Percentiles rank a stretch among this genome's conserved stretches.
Evolutionary conservation across 2,329 filamentous ascomycete species (phyloP).

Genomic region (Aspergillus flavus): DNA sequence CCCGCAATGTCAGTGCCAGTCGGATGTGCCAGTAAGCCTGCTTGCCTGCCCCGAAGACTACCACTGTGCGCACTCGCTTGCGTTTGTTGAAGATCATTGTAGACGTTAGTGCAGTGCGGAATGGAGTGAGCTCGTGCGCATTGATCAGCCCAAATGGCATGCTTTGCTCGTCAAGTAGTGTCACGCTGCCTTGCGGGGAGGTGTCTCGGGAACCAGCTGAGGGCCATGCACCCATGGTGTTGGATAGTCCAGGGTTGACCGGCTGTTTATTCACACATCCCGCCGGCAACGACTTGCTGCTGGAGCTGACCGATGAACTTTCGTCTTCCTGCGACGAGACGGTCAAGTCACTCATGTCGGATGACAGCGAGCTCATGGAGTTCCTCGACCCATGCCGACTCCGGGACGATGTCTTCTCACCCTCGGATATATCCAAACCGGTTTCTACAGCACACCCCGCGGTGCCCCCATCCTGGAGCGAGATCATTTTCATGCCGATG

Average conservation of each 20-base stretch:
- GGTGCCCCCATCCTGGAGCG: conserved; percentile 45
- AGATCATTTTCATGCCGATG: conserved; percentile 68
- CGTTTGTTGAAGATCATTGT: conserved; percentile 67
- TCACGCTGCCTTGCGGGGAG: conserved; percentile 60
- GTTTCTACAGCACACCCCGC: conserved; percentile 39
- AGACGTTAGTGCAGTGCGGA: conserved; percentile 65
- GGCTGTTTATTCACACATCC: conserved; percentile 35
- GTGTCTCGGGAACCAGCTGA: conserved; percentile 42
- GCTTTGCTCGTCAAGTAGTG: conserved; percentile 60
- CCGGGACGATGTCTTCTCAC: conserved; percentile 18
- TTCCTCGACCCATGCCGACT: conserved; percentile 25
- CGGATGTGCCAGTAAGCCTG: conserved; percentile 96
- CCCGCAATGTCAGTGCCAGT: conserved; percentile 70
- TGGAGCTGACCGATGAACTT: conserved; percentile 21
- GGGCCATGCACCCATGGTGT: conserved; percentile 38
- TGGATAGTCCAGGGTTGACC: conserved; percentile 28
- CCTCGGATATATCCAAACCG: conserved; percentile 22
- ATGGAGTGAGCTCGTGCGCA: conserved; percentile 69
- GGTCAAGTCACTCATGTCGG: conserved; percentile 38
- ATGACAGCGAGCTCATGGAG: conserved; percentile 39
- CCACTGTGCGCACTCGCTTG: conserved; percentile 70
- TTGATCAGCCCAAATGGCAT: conserved; percentile 66
- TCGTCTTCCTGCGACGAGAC: conserved; percentile 37
- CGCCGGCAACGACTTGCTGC: conserved; percentile 31
- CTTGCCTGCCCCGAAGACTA: conserved; percentile 83